These are phyloP conservation scores for Talaromyces sp. DNA, from an alignment of 2,329 filamentous ascomycete species.

Conservation along the genomic window DNA sequence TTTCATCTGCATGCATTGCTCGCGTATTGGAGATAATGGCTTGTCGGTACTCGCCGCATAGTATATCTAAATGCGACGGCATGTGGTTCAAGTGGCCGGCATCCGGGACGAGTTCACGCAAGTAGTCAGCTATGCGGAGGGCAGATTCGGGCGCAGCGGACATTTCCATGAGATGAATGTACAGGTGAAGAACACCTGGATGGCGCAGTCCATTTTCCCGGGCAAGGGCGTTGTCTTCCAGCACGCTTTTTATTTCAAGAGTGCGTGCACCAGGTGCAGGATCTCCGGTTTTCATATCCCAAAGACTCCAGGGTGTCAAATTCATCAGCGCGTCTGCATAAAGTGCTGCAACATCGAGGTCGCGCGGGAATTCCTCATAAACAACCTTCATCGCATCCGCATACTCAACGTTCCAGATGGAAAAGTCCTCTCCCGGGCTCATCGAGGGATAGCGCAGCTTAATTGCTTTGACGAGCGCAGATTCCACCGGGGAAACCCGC, in stretches of 20 bases:
- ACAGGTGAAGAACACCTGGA: constrained; percentile 66
- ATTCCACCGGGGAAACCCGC: neutral
- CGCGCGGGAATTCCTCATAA: constrained; percentile 47
- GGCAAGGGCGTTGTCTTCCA: constrained; percentile 52
- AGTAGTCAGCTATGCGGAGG: constrained; percentile 52
- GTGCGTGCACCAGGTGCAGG: constrained; percentile 52
- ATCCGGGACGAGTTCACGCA: constrained; percentile 60
- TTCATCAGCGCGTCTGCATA: constrained; percentile 64
- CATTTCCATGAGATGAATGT: constrained; percentile 76
- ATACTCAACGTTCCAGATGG: constrained; percentile 36
- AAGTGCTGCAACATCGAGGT: constrained; percentile 58
- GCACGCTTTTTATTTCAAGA: constrained; percentile 51
- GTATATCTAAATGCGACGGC: constrained; percentile 67
- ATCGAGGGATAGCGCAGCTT: neutral
- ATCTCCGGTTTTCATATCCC: constrained; percentile 54
- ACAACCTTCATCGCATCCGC: constrained; percentile 55
- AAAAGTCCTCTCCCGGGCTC: neutral
- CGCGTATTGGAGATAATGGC: constrained; percentile 60
- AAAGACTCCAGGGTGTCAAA: constrained; percentile 59
- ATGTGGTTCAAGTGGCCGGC: constrained; percentile 66
- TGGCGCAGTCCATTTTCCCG: constrained; percentile 49
- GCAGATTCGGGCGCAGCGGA: constrained; percentile 58
- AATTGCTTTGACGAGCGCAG: constrained; percentile 3
- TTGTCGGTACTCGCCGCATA: constrained; percentile 61
- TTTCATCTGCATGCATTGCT: constrained; percentile 61